Evolutionary conservation across 2,329 filamentous ascomycete genomes (phyloP).

Genomic region (Cercospora sp.): DNA sequence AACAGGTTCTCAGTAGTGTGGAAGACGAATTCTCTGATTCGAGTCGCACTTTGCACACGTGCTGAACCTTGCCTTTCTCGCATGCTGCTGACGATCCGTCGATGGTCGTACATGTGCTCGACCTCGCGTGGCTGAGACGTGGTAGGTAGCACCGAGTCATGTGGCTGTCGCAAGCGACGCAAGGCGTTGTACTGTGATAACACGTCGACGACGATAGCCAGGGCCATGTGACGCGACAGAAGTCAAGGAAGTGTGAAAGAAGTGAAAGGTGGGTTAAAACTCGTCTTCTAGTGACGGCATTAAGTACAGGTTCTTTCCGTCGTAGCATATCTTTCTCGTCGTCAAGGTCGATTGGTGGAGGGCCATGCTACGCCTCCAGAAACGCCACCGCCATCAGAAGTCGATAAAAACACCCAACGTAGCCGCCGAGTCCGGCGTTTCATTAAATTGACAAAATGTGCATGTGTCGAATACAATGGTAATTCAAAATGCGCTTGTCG

Average conservation of each 20-base stretch:
- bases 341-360: background rate
- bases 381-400: conserved; percentile 13
- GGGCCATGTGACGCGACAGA: background rate
- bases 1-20: background rate
- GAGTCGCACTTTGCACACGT: too few relatives aligned
- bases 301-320: conserved; percentile 12
- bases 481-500: conserved; percentile 12
- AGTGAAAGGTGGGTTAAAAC: conserved; percentile 17
- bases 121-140: background rate
- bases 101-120: too few relatives aligned
- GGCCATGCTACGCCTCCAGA: conserved; percentile 7
- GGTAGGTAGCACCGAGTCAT: background rate
- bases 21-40: background rate
- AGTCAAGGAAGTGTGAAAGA: background rate
- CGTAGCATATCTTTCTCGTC: conserved; percentile 10
- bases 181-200: background rate
- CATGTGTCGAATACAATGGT: conserved; percentile 13
- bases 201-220: background rate
- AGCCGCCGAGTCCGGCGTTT: background rate
- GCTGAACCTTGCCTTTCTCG: background rate
- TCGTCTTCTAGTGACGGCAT: conserved; percentile 20
- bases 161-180: background rate
- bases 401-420: conserved; percentile 14
- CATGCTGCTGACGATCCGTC: background rate
- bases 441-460: conserved; percentile 12